phyloP scores from a whole-genome alignment of 2,329 filamentous ascomycete genomes.

The Penicillium sp. region DNA sequence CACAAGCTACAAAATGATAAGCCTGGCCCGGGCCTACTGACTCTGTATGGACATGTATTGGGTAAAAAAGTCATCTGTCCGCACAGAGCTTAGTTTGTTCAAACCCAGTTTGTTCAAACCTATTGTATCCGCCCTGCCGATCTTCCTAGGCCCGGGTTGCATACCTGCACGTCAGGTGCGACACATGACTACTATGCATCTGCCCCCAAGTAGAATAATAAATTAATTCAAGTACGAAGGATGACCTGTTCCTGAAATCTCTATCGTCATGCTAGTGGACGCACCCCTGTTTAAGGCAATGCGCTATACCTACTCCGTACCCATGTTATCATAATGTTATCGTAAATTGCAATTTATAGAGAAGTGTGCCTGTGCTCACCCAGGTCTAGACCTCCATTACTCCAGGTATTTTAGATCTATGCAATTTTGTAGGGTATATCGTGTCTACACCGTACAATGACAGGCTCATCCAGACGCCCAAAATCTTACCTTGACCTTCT shows the following conservation, averaged over 20 bases:
- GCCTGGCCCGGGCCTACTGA: background rate
- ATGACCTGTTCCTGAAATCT: background rate
- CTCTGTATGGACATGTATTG: background rate
- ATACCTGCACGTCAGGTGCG: background rate
- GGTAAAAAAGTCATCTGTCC: background rate
- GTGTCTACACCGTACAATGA: background rate
- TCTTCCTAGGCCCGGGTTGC: too few relatives aligned
- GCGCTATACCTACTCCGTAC: background rate
- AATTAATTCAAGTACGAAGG: background rate
- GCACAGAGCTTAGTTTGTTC: background rate
- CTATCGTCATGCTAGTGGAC: background rate
- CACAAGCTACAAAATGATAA: background rate
- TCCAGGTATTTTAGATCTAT: too few relatives aligned
- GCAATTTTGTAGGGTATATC: background rate
- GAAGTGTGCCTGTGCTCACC: background rate
- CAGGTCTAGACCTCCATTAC: background rate
- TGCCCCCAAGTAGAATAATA: background rate
- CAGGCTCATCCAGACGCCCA: background rate
- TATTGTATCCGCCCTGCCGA: background rate
- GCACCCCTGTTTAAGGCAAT: background rate
- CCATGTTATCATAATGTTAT: background rate
- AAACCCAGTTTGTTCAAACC: background rate
- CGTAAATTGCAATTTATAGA: background rate
- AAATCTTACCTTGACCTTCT: background rate
- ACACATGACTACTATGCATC: background rate